Evolutionary conservation across 768 basidiomycete genomes (phyloP), one percentile per base, ranked within the genome.

Genomic region (Russula sp.): DNA sequence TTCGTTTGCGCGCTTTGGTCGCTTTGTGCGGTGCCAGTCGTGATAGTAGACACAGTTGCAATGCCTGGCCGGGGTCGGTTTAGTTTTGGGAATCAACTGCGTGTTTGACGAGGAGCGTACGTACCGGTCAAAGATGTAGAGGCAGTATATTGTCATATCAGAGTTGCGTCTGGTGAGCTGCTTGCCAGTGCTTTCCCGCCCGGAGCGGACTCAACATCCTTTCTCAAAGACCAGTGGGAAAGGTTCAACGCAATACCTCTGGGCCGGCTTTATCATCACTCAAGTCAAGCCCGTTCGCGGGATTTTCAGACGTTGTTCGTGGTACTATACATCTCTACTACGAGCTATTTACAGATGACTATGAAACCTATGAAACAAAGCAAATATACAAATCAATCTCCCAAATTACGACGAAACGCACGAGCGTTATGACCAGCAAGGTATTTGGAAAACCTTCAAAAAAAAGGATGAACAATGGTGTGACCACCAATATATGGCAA

Each of bases 11-110:
- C 84, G 82, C 74, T 85, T 88, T 34, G 88, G 85, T 36, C 86
- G 81, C 59, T 82, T 86, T 0, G 87, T 86, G 56, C 92, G 85
- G 70, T 95, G 88, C 91, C 93, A 96, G 74, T 96, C 92, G 69
- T 97, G 93, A 74, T 98, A 97, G 77, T 96, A 98, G 52, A 98
- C 83, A 72, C 92, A 93, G 22, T 82, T 83, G 75, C 95, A 94
- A 74, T 97, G 92, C 75, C 96, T 94, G 51, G 22, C 2, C 11
- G 5, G n/a, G 52, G 16, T 11, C 20, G 48, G 48, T 5, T 22
- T 24, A 22, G 30, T 5, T 28, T 50, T 6, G 18, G 18, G 8
- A 5, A 52, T 18, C 16, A 32, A 20, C 7, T 30, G 18, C 5
- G 52, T 54, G 52, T 22, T 8, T 3, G n/a, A 22, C 13, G 13